Percentiles rank a stretch among this genome's conserved stretches.
Evolutionary conservation across 2,329 filamentous ascomycete genomes (phyloP).

Genomic region (Botryotinia globosa): DNA sequence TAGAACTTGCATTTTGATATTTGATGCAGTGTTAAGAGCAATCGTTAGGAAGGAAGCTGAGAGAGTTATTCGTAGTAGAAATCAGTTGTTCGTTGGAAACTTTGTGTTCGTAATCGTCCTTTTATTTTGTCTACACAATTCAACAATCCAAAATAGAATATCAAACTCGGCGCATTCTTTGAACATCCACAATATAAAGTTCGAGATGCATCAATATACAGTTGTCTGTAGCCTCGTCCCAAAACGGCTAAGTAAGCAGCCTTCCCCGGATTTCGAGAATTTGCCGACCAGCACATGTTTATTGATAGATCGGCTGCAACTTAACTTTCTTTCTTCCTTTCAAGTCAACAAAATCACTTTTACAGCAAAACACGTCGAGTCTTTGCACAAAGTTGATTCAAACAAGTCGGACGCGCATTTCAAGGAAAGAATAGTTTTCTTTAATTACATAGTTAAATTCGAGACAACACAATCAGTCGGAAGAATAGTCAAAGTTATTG

Average conservation of each 20-base stretch:
- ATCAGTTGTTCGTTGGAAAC: not conserved
- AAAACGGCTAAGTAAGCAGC: conserved; percentile 6
- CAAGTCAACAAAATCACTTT: conserved; percentile 2
- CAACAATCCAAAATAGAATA: not conserved
- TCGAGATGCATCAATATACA: not conserved
- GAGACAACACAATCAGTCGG: not conserved
- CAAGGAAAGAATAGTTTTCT: not conserved
- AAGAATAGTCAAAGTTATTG: not conserved
- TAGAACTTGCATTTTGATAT: conserved; percentile 2
- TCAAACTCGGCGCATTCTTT: not conserved
- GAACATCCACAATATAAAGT: not conserved
- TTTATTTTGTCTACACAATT: not conserved
- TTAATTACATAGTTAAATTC: not conserved
- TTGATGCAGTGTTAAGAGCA: not conserved
- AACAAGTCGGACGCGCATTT: not conserved
- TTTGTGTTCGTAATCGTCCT: not conserved
- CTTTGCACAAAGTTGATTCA: not conserved
- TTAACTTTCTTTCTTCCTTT: conserved; percentile 11
- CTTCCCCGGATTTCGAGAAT: conserved; percentile 16
- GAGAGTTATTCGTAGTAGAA: not conserved
- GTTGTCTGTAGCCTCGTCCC: conserved; percentile 9
- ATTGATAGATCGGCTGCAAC: not conserved
- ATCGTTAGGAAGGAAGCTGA: not conserved
- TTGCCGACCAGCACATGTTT: conserved; percentile 17
- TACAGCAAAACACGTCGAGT: not conserved